Conservation (phyloP, 2,329 filamentous ascomycete genomes). For the Diatrype stigma region DNA sequence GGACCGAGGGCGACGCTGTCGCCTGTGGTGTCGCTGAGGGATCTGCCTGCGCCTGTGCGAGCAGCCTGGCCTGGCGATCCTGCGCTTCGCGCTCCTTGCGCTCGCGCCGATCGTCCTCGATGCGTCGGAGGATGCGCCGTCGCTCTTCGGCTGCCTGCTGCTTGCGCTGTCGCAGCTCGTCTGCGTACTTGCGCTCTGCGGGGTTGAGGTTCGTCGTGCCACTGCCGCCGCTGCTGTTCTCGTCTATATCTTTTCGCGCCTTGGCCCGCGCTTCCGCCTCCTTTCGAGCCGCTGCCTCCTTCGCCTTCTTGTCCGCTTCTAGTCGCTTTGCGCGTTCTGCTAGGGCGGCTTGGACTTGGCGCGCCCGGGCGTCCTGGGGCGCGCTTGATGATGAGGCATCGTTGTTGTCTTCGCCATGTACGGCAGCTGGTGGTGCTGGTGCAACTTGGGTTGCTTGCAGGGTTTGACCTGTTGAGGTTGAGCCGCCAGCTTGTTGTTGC, state of each 20-base stretch:
- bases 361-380: neutral
- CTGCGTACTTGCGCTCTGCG: slow-evolving; percentile 43
- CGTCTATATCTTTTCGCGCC: slow-evolving; percentile 31
- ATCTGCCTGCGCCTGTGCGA: slow-evolving; percentile 19
- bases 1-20: neutral
- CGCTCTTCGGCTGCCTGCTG: slow-evolving; percentile 65
- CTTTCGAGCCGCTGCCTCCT: slow-evolving; percentile 45
- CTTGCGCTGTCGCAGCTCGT: slow-evolving; percentile 58
- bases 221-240: slow-evolving; percentile 23
- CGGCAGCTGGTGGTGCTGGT: slow-evolving; percentile 3
- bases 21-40: slow-evolving; percentile 8
- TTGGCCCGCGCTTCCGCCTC: slow-evolving; percentile 41
- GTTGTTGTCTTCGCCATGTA: neutral
- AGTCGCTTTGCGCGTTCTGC: slow-evolving; percentile 48
- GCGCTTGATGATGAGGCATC: neutral
- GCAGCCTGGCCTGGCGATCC: slow-evolving; percentile 35
- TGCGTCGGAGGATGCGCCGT: slow-evolving; percentile 66
- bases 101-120: slow-evolving; percentile 71
- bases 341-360: slow-evolving; percentile 34
- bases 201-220: slow-evolving; percentile 22
- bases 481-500: slow-evolving; percentile 7
- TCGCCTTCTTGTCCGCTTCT: slow-evolving; percentile 42
- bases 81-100: slow-evolving; percentile 53
- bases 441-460: slow-evolving; percentile 5
- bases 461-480: slow-evolving; percentile 4